These are phyloP conservation scores for Arachnomyces sp. DNA, from an alignment of 2,329 filamentous ascomycete species.

Conservation along the genomic window DNA sequence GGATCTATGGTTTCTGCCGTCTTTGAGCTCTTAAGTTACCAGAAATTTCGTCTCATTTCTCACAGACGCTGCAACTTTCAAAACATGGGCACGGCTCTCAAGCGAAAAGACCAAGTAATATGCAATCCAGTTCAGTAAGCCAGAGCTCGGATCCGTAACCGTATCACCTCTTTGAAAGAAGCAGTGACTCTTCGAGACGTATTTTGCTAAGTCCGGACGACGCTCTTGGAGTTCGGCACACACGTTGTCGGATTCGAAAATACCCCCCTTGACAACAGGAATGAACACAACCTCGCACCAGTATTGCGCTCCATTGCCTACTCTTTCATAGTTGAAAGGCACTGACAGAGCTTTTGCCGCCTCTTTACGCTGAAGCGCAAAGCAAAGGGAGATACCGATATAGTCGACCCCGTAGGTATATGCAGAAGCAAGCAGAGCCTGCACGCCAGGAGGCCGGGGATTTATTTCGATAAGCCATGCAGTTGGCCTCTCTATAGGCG, in stretches of 20 bases:
- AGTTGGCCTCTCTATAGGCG: constrained; percentile 1
- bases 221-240: constrained; percentile 20
- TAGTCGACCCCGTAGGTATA: constrained; percentile 20
- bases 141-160: constrained; percentile 20
- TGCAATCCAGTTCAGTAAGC: constrained; percentile 21
- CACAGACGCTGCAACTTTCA: constrained; percentile 1
- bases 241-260: constrained; percentile 25
- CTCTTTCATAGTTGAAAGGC: too few species aligned
- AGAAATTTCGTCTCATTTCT: constrained; percentile 16
- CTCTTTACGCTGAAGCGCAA: neutral
- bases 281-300: constrained; percentile 18
- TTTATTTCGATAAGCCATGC: constrained; percentile 22
- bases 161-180: constrained; percentile 20
- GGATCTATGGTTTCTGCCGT: neutral
- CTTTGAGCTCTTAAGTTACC: neutral
- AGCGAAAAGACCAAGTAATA: constrained; percentile 24
- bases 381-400: constrained; percentile 6
- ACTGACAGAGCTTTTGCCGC: too few species aligned
- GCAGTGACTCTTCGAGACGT: constrained; percentile 17
- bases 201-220: constrained; percentile 16
- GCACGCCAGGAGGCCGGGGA: constrained; percentile 16
- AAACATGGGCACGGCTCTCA: neutral
- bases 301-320: too few species aligned
- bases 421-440: constrained; percentile 4
- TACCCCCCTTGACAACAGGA: constrained; percentile 19